Evolutionary conservation across 1,139 yeast genomes (phyloP), one percentile per base, ranked within the genome.

Genomic region (Debaryomyces nepalensis): DNA sequence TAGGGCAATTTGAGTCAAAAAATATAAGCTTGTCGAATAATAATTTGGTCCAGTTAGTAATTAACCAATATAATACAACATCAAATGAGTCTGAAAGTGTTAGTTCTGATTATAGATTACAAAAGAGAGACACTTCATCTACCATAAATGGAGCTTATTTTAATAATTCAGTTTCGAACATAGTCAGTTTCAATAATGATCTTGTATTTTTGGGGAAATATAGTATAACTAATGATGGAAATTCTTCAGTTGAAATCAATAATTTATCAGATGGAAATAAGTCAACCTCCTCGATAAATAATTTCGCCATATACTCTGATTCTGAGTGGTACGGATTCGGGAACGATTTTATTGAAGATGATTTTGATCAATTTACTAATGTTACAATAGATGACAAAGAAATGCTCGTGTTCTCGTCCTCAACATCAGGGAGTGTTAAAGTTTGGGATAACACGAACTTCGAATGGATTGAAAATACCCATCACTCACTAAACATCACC

Each of bases 1-100:
- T 65, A 37, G 95, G 95, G 12, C 65, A 72, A 26, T 80, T 84
- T 47, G 51, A 61, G 7, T 66, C 66, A 2, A 47, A 56, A 4
- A 63, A 65, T 43, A 46, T 69, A 29, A 55, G 69, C 0, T 52
- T 69, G 26, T 40, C 58, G 10, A 68, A 59, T 48, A 46, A 45
- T 34, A 65, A 68, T 41, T 43, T 72, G 29, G 49, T 71, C 3
- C 52, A 62, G 1, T 52, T 73, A 39, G 48, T 53, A 9, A 39
- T 73, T 18, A 50, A 50, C 1, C 52, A 58, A 8, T 73, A 68
- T 48, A 70, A 70, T 48, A 40, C 61, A 4, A 63, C 68, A 1
- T 52, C 64, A 9, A 71, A 73, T 48, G 62, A 63, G 29, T 58
- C 74, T 0, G 56, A 52, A 3, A 49, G 51, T 4, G 23, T 45